Percentiles rank a stretch among this genome's conserved stretches.
Evolutionary conservation across 2,329 filamentous ascomycete genomes (phyloP).

Genomic region (Incumbomyces delicatus): DNA sequence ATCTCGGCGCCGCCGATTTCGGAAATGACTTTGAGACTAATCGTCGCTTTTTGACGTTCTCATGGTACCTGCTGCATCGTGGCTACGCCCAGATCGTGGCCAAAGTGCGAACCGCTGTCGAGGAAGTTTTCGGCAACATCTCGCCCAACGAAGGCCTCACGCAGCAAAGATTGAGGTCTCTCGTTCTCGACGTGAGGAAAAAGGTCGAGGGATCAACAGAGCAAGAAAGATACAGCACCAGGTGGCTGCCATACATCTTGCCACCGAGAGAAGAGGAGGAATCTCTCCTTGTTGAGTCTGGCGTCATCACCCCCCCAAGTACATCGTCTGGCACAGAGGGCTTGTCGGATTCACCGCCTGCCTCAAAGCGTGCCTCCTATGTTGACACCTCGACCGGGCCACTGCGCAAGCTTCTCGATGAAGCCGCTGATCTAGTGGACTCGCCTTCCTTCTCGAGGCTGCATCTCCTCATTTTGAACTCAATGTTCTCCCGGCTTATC

Average conservation of each 20-base stretch:
- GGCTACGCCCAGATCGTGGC: constrained; percentile 77
- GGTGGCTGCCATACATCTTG: constrained; percentile 78
- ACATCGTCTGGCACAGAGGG: constrained; percentile 27
- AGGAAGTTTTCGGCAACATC: constrained; percentile 77
- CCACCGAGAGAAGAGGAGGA: constrained; percentile 65
- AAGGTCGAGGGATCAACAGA: constrained; percentile 68
- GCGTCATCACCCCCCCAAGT: constrained; percentile 47
- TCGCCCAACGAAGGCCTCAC: constrained; percentile 84
- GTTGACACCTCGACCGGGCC: constrained; percentile 25
- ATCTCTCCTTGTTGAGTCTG: constrained; percentile 71
- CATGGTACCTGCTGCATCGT: constrained; percentile 92
- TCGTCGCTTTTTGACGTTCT: constrained; percentile 86
- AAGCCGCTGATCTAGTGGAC: constrained; percentile 91
- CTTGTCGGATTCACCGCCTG: constrained; percentile 33
- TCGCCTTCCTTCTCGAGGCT: constrained; percentile 85
- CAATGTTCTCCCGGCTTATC: constrained; percentile 73
- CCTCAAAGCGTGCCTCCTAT: constrained; percentile 12
- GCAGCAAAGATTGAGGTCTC: constrained; percentile 65
- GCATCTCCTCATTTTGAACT: constrained; percentile 73
- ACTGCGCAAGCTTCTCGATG: constrained; percentile 78
- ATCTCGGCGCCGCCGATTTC: constrained; percentile 67
- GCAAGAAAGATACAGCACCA: constrained; percentile 49
- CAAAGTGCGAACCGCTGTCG: constrained; percentile 75
- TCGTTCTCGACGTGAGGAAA: constrained; percentile 75
- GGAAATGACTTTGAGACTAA: constrained; percentile 96